Conservation (phyloP, 1,139 yeast genomes). For the Hansenula lynferdii region DNA sequence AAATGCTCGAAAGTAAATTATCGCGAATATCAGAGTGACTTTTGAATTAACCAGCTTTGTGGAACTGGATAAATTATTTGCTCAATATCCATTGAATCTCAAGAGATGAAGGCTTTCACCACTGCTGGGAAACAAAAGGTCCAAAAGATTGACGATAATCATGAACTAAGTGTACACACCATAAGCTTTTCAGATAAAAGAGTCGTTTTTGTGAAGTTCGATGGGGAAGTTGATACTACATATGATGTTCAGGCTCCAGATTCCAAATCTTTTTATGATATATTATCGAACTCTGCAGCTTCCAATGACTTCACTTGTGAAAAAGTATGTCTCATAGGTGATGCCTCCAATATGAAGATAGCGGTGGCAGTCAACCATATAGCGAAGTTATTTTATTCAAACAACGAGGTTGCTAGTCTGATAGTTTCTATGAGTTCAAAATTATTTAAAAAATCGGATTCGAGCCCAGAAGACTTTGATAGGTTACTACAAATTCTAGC, state of each 20-base stretch:
- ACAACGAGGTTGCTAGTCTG: constrained; percentile 23
- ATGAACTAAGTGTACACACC: constrained; percentile 21
- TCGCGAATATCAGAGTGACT: too few relatives aligned
- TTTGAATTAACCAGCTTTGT: too few relatives aligned
- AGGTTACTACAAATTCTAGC: constrained; percentile 24
- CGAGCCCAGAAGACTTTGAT: constrained; percentile 19
- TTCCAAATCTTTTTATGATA: constrained; percentile 10
- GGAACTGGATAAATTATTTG: background rate
- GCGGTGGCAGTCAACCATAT: constrained; percentile 31
- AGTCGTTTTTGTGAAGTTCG: constrained; percentile 22
- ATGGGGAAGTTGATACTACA: constrained; percentile 33
- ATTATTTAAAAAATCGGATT: constrained; percentile 23
- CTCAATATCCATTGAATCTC: background rate
- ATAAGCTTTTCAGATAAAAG: constrained; percentile 28
- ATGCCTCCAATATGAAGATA: constrained; percentile 24
- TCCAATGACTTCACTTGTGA: constrained; percentile 15
- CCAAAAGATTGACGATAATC: background rate
- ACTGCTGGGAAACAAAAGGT: background rate
- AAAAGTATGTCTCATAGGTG: constrained; percentile 25
- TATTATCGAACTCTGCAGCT: constrained; percentile 7
- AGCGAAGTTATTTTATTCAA: constrained; percentile 26
- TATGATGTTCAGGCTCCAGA: constrained; percentile 30
- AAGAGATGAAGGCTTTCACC: background rate
- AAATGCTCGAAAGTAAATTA: too few relatives aligned
- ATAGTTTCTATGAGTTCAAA: constrained; percentile 38